phyloP scores from a whole-genome alignment of 768 basidiomycete genomes.

The Pisolithus orientalis region DNA sequence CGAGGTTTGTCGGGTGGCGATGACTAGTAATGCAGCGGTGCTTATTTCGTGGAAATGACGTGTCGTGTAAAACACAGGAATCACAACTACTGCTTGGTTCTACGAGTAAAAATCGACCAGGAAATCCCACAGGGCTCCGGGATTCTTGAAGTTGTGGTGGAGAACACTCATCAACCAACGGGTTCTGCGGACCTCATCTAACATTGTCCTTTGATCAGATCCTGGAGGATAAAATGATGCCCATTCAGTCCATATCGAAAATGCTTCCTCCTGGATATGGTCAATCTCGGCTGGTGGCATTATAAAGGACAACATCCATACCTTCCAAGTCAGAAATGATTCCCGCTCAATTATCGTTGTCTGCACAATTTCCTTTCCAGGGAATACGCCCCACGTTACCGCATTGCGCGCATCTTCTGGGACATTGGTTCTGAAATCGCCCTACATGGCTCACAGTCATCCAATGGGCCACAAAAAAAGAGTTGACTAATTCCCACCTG shows the following conservation, averaged over 20 bases:
- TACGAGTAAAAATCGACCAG: constrained; percentile 26
- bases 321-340: constrained; percentile 97
- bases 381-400: constrained; percentile 98
- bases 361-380: constrained; percentile 92
- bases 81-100: too few species aligned
- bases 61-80: too few species aligned
- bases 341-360: constrained; percentile 95
- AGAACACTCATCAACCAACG: constrained; percentile 91
- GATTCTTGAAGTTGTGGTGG: constrained; percentile 87
- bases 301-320: constrained; percentile 27
- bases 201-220: constrained; percentile 64
- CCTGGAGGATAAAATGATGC: constrained; percentile 75
- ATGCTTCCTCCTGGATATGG: constrained; percentile 78
- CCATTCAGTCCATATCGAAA: constrained; percentile 95
- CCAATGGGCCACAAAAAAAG: neutral
- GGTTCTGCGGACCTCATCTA: constrained; percentile 63
- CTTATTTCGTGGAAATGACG: too few species aligned
- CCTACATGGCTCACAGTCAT: constrained; percentile 35
- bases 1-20: too few species aligned
- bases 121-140: constrained; percentile 80
- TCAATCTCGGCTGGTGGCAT: constrained; percentile 1
- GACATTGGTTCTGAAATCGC: constrained; percentile 76
- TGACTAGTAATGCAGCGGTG: too few species aligned
- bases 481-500: constrained; percentile 40
- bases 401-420: constrained; percentile 78